These are phyloP conservation scores for Brassica incana DNA, from an alignment of 345 rosid genomes.

Conservation along the genomic window DNA sequence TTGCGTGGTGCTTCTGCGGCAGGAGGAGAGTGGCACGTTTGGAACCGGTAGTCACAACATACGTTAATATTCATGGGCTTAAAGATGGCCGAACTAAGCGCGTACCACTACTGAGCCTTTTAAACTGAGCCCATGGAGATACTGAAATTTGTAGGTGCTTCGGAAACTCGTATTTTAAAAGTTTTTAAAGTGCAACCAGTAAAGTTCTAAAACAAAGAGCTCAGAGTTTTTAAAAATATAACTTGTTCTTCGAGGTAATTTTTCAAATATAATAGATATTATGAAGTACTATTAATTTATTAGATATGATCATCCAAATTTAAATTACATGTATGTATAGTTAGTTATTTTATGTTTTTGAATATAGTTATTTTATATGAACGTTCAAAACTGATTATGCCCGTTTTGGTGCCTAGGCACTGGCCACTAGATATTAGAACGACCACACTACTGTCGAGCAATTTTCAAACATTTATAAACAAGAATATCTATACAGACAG, in stretches of 20 bases:
- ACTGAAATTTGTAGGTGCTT: background rate
- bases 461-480: background rate
- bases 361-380: background rate
- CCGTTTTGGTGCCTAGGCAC: background rate
- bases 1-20: background rate
- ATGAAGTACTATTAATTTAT: background rate
- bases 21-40: background rate
- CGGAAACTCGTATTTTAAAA: background rate
- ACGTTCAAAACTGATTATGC: background rate
- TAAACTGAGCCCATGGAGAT: background rate
- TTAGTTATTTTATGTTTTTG: background rate
- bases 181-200: background rate
- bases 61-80: background rate
- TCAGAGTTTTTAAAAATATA: background rate
- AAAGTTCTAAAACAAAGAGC: background rate
- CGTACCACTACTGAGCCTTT: background rate
- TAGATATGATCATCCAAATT: background rate
- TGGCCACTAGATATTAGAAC: background rate
- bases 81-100: background rate
- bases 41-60: background rate
- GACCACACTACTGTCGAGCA: background rate
- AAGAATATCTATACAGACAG: background rate
- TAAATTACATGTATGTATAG: background rate
- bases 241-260: background rate
- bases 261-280: background rate